Base-by-base conservation (phyloP, 1,139 yeast species). In the Meyerozyma carpophila region DNA sequence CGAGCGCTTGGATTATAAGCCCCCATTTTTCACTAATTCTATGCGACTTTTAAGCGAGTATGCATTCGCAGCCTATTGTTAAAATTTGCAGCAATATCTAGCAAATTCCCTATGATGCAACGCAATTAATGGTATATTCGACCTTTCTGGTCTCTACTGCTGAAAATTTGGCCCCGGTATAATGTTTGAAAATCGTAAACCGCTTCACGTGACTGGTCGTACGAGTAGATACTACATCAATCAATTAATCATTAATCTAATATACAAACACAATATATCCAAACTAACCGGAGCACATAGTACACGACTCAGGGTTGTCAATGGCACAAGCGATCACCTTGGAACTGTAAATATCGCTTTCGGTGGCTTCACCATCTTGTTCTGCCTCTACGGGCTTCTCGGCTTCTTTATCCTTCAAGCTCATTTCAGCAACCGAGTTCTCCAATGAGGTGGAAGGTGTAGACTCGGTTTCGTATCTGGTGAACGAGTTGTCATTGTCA, bases 271-370 rank as follows among this genome's bases (percentile, higher is more conserved):
- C 40, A 41, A 18, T 37, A 14, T 20, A 31, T 27, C 18, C 20
- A 28, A 24, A 2, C 68, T 73, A 93, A 73, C 98, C 98, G 50
- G 98, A 91, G 75, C 98, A 93, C 98, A 93, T 93, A 62, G 93
- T 93, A 71, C 98, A 93, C 40, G 98, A 81, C 68, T 88, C 98
- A 47, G 97, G 97, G 72, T 93, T 93, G 65, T 86, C 82, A 65
- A 93, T 90, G 44, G 98, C 95, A 75, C 98, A 93, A 37, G 97
- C 96, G 68, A 93, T 81, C 37, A 85, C 98, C 70, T 90, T 84
- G 29, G 95, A 86, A 65, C 93, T 89, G 77, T 75, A 93, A 58
- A 93, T 93, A 62, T 93, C 96, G 48, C 65, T 68, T 50, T 70
- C 79, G 8, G 51, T 43, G 37, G 55, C 55, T 49, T 44, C 61